These are phyloP conservation scores for Microbotryum violaceum DNA, from an alignment of 1,284 basidiomycete species.

Conservation along the genomic window DNA sequence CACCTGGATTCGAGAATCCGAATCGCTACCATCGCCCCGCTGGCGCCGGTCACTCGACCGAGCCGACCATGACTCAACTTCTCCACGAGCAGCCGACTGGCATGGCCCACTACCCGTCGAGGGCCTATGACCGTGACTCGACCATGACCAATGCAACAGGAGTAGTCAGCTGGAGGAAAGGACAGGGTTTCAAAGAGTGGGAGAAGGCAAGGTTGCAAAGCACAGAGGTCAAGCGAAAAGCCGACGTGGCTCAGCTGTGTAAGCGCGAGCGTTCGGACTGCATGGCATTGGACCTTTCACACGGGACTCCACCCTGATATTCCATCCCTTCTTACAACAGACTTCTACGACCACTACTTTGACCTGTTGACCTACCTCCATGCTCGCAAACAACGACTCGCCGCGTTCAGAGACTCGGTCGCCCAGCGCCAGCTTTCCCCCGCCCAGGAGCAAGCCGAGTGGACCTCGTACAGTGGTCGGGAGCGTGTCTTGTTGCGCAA, in stretches of 20 bases:
- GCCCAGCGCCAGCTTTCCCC: slow-evolving; percentile 52
- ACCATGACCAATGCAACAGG: slow-evolving; percentile 31
- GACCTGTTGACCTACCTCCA: slow-evolving; percentile 81
- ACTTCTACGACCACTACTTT: slow-evolving; percentile 44
- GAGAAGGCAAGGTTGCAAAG: slow-evolving; percentile 74
- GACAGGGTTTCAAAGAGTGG: slow-evolving; percentile 51
- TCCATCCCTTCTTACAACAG: slow-evolving; percentile 3
- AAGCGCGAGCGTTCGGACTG: slow-evolving; percentile 30
- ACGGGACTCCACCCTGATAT: no score
- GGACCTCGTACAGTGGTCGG: slow-evolving; percentile 81
- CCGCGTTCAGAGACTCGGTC: slow-evolving; percentile 76
- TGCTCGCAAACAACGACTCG: slow-evolving; percentile 68
- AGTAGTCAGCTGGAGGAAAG: slow-evolving; percentile 37
- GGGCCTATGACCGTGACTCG: slow-evolving; percentile 9
- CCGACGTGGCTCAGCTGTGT: slow-evolving; percentile 93
- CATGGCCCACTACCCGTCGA: slow-evolving; percentile 1
- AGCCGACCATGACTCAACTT: slow-evolving; percentile 30
- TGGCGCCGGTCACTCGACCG: not conserved
- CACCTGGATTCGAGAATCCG: not conserved
- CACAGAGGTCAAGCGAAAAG: slow-evolving; percentile 79
- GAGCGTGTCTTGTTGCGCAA: slow-evolving; percentile 85
- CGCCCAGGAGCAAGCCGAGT: slow-evolving; percentile 51
- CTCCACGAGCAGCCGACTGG: slow-evolving; percentile 13
- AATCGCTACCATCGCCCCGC: slow-evolving; percentile 22
- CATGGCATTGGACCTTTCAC: no score